Percentiles rank a stretch among this genome's conserved stretches.
Conservation (phyloP, 495 filamentous ascomycete species). For the Pseudoneurospora amorphoporcata region DNA sequence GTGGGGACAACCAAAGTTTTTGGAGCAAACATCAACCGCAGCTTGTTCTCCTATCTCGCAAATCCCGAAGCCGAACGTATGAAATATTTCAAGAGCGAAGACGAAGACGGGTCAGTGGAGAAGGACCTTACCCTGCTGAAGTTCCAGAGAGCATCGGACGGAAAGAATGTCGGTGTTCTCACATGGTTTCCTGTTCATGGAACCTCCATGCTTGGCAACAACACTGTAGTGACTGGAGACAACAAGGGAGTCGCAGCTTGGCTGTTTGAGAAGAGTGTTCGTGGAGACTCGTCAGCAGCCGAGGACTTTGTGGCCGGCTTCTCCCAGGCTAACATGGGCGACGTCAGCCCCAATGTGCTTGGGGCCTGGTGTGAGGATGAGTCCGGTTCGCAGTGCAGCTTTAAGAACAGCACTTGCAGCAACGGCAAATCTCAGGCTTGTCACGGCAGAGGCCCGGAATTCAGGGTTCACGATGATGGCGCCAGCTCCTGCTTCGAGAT, state of each 20-base stretch:
- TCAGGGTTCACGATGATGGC: constrained; percentile 59
- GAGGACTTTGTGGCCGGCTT: constrained; percentile 86
- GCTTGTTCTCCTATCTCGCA: constrained; percentile 80
- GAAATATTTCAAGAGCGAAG: constrained; percentile 49
- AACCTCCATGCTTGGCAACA: constrained; percentile 85
- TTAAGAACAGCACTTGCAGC: constrained; percentile 68
- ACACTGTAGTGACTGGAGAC: constrained; percentile 83
- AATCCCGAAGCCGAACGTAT: constrained; percentile 75
- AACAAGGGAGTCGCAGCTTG: constrained; percentile 94
- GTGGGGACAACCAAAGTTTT: constrained; percentile 63
- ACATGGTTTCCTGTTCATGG: constrained; percentile 96
- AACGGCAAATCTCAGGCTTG: constrained; percentile 64
- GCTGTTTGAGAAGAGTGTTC: constrained; percentile 66
- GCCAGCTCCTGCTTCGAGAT: constrained; percentile 72
- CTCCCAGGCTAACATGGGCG: constrained; percentile 88
- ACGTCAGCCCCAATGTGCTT: constrained; percentile 80
- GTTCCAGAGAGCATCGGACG: constrained; percentile 63
- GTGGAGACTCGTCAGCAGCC: constrained; percentile 38
- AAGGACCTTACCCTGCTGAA: constrained; percentile 76
- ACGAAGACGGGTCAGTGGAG: constrained; percentile 63
- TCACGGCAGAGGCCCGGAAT: constrained; percentile 78
- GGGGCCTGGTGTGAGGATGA: constrained; percentile 80
- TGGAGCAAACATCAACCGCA: constrained; percentile 86
- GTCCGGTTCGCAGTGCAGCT: constrained; percentile 56
- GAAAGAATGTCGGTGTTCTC: constrained; percentile 65